Conservation (phyloP, 2,329 filamentous ascomycete genomes). For the Sphaerulina musiva region DNA sequence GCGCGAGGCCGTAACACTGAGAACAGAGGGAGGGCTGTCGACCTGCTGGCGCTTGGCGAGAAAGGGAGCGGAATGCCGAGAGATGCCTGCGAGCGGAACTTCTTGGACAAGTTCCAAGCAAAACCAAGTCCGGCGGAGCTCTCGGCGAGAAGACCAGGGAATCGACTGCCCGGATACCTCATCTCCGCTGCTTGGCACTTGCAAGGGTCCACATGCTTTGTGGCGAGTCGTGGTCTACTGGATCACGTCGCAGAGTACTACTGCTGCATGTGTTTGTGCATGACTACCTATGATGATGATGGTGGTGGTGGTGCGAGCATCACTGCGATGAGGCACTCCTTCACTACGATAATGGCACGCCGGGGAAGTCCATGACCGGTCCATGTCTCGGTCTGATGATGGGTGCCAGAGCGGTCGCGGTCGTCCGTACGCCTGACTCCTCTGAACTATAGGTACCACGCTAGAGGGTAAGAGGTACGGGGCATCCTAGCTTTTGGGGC, state of each 20-base stretch:
- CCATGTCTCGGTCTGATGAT: neutral
- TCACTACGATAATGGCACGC: too few relatives aligned
- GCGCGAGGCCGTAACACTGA: neutral
- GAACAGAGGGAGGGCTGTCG: neutral
- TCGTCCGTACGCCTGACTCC: neutral
- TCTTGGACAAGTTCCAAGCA: conserved; percentile 8
- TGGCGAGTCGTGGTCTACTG: too few relatives aligned
- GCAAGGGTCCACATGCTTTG: neutral
- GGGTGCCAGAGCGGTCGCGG: neutral
- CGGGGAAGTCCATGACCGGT: too few relatives aligned
- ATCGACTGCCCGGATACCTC: neutral
- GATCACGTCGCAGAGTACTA: too few relatives aligned
- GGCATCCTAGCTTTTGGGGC: conserved; percentile 1
- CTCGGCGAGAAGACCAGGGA: neutral
- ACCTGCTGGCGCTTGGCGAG: conserved; percentile 2
- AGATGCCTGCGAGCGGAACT: conserved; percentile 11
- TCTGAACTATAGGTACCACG: neutral
- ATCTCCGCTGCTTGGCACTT: conserved; percentile 9
- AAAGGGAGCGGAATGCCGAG: conserved; percentile 12
- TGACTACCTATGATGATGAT: too few relatives aligned
- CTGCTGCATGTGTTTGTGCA: too few relatives aligned
- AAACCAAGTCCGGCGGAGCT: conserved; percentile 6
- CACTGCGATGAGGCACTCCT: too few relatives aligned
- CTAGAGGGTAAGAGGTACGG: conserved; percentile 5
- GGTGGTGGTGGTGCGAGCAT: too few relatives aligned